These are phyloP conservation scores for Lomentospora prolificans DNA, from an alignment of 2,329 filamentous ascomycete genomes.

Conservation along the genomic window DNA sequence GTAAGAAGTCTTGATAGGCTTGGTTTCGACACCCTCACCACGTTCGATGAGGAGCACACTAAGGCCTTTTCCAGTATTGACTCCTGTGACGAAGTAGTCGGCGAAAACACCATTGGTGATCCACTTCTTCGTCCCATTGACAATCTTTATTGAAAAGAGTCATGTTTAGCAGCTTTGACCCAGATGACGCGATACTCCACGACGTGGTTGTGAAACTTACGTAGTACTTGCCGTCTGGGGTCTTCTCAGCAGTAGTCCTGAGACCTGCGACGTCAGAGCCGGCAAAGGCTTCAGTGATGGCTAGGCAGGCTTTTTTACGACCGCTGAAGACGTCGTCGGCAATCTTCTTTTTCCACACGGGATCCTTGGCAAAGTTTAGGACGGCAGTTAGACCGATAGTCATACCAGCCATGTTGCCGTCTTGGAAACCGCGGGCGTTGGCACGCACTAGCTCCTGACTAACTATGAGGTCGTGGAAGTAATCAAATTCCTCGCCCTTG, in stretches of 20 bases:
- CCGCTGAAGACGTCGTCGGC: slow-evolving; percentile 65
- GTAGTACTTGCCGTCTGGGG: slow-evolving; percentile 64
- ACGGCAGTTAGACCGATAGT: slow-evolving; percentile 72
- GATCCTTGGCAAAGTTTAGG: slow-evolving; percentile 65
- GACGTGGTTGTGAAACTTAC: slow-evolving; percentile 23
- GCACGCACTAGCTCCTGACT: slow-evolving; percentile 62
- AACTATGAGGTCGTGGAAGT: slow-evolving; percentile 74
- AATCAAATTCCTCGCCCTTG: slow-evolving; percentile 74
- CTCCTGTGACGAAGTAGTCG: slow-evolving; percentile 77
- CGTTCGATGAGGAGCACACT: slow-evolving; percentile 68
- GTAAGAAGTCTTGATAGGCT: slow-evolving; percentile 71
- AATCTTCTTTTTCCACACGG: slow-evolving; percentile 54
- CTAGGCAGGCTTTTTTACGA: slow-evolving; percentile 80
- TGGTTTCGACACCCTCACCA: slow-evolving; percentile 65
- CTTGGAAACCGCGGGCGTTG: slow-evolving; percentile 71
- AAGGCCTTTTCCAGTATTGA: slow-evolving; percentile 69
- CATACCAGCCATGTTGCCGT: slow-evolving; percentile 83
- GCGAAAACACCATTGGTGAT: slow-evolving; percentile 73
- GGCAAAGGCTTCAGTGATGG: slow-evolving; percentile 82
- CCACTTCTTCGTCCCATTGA: slow-evolving; percentile 75
- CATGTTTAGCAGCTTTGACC: neutral
- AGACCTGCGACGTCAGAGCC: slow-evolving; percentile 67
- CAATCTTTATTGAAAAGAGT: slow-evolving; percentile 25
- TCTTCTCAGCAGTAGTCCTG: slow-evolving; percentile 69
- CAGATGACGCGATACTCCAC: too few species aligned